These are phyloP conservation scores for Didymella pinodella DNA, from an alignment of 2,329 filamentous ascomycete genomes.

Conservation along the genomic window DNA sequence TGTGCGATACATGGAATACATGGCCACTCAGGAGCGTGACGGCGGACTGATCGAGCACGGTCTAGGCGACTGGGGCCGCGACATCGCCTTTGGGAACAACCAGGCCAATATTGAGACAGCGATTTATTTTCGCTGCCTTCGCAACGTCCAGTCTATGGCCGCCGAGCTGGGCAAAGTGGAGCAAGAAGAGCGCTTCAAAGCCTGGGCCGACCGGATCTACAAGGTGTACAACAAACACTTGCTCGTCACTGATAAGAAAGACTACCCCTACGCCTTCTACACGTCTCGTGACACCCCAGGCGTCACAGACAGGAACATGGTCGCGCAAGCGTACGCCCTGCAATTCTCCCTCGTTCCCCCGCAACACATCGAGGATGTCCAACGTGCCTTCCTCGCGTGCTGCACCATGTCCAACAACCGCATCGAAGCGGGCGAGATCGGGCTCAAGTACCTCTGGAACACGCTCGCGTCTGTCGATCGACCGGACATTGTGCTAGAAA, in stretches of 20 bases:
- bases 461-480: slow-evolving; percentile 53
- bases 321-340: slow-evolving; percentile 51
- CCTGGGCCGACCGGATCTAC: slow-evolving; percentile 35
- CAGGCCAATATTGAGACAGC: slow-evolving; percentile 58
- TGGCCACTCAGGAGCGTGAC: slow-evolving; percentile 50
- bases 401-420: slow-evolving; percentile 37
- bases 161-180: slow-evolving; percentile 22
- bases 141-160: slow-evolving; percentile 50
- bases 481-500: slow-evolving; percentile 50
- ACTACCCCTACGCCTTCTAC: slow-evolving; percentile 51
- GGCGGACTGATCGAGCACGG: slow-evolving; percentile 56
- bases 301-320: slow-evolving; percentile 49
- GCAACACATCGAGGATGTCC: slow-evolving; percentile 35
- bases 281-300: slow-evolving; percentile 48
- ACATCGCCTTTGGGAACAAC: slow-evolving; percentile 55
- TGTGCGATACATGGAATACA: slow-evolving; percentile 55
- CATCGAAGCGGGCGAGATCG: slow-evolving; percentile 55
- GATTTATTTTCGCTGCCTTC: slow-evolving; percentile 54
- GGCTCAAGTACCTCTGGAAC: slow-evolving; percentile 54
- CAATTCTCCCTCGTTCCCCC: slow-evolving; percentile 46
- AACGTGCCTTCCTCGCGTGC: slow-evolving; percentile 39
- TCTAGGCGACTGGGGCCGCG: slow-evolving; percentile 55
- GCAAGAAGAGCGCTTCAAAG: slow-evolving; percentile 24
- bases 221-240: slow-evolving; percentile 32
- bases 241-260: slow-evolving; percentile 32